A percentile compares a stretch with the other conserved stretches of the same genome.
Evolutionary conservation across 371 early-diverging fungal genomes (phyloP).

Genomic region (Mortierella sp.): DNA sequence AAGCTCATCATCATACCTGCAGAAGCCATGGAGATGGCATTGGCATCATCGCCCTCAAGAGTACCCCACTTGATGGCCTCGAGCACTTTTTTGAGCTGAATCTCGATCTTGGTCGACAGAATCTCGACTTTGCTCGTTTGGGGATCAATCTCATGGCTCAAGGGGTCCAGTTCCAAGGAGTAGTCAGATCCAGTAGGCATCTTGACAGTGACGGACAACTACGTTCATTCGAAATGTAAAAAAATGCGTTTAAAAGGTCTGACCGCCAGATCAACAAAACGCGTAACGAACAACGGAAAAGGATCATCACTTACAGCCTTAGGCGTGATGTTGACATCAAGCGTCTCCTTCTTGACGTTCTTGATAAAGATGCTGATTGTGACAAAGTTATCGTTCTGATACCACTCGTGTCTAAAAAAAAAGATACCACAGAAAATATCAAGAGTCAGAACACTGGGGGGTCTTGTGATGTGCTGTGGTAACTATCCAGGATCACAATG

Average conservation of each 20-base stretch:
- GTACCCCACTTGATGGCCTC: conserved; percentile 82
- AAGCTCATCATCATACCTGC: conserved; percentile 5
- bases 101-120: conserved; percentile 91
- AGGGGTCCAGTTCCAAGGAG: conserved; percentile 84
- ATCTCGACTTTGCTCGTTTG: conserved; percentile 68
- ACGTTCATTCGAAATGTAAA: not conserved
- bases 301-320: conserved; percentile 57
- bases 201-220: conserved; percentile 77
- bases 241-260: not conserved
- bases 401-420: conserved; percentile 91
- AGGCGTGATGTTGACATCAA: conserved; percentile 71
- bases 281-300: no score
- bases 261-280: no score
- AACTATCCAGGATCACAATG: not conserved
- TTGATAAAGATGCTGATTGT: conserved; percentile 91
- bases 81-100: conserved; percentile 84
- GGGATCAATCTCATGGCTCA: conserved; percentile 81
- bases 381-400: conserved; percentile 91
- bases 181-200: conserved; percentile 82
- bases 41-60: conserved; percentile 77
- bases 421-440: no score
- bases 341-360: conserved; percentile 76
- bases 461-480: not conserved
- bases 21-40: conserved; percentile 51
- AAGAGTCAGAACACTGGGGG: no score